Evolutionary conservation across 495 filamentous ascomycete species (phyloP).

Genomic region (Hapsidospora chrysogenum): DNA sequence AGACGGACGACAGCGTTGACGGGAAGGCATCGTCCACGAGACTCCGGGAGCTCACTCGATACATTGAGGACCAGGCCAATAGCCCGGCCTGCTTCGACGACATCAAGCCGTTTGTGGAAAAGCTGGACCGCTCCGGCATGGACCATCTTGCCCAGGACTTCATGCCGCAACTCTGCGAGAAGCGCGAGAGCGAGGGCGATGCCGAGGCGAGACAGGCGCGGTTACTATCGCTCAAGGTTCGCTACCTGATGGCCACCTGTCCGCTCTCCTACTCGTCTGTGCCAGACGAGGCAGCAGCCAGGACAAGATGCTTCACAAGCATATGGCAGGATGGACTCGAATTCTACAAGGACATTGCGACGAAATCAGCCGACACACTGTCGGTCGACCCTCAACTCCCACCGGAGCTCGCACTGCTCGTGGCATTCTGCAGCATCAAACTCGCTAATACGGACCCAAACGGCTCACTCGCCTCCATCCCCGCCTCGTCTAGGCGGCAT

Average conservation of each 20-base stretch:
- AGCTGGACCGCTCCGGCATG: constrained; percentile 13
- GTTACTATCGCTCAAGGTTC: constrained; percentile 11
- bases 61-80: constrained; percentile 16
- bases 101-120: constrained; percentile 14
- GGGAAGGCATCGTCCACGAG: not conserved
- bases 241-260: constrained; percentile 16
- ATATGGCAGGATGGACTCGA: too few species aligned
- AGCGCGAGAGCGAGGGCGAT: constrained; percentile 9
- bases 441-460: not conserved
- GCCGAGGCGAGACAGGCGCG: too few species aligned
- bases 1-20: constrained; percentile 11
- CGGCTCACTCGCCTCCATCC: not conserved
- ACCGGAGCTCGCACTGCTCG: constrained; percentile 2
- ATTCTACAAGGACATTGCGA: too few species aligned
- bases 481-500: not conserved
- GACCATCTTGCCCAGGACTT: constrained; percentile 11
- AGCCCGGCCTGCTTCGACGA: constrained; percentile 17
- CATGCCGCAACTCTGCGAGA: constrained; percentile 10
- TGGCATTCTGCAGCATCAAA: constrained; percentile 2
- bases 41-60: constrained; percentile 10
- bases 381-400: too few species aligned
- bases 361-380: too few species aligned
- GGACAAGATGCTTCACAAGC: too few species aligned
- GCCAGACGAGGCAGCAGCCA: too few species aligned
- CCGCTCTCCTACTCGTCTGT: too few species aligned